phyloP scores from a whole-genome alignment of 768 basidiomycete species.

The Heimioporus sp. region DNA sequence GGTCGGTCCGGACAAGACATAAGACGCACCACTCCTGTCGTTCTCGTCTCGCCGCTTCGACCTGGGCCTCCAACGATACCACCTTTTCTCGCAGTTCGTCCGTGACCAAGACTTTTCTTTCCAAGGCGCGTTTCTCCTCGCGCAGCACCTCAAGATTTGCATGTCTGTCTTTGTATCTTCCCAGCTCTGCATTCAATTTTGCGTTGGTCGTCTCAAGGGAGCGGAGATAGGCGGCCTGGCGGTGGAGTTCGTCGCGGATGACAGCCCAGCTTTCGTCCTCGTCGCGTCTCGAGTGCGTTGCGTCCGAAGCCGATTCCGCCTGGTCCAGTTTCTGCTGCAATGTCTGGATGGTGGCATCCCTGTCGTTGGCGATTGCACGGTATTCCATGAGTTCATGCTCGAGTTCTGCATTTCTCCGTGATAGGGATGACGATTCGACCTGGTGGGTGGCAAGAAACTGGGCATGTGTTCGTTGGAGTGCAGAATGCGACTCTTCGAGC shows the following conservation, averaged over 20 bases:
- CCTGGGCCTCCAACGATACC: constrained; percentile 58
- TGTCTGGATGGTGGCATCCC: constrained; percentile 37
- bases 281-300: constrained; percentile 21
- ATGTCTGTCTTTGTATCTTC: constrained; percentile 51
- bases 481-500: constrained; percentile 53
- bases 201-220: constrained; percentile 59
- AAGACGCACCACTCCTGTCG: constrained; percentile 54
- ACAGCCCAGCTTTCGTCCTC: constrained; percentile 61
- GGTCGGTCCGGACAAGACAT: not conserved
- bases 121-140: constrained; percentile 70
- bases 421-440: constrained; percentile 48
- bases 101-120: constrained; percentile 46
- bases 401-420: constrained; percentile 44
- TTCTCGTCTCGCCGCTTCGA: constrained; percentile 58
- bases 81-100: constrained; percentile 58
- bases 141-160: constrained; percentile 64
- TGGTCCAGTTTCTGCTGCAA: constrained; percentile 52
- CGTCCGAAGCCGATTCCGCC: constrained; percentile 35
- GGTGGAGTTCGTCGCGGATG: constrained; percentile 65
- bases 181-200: constrained; percentile 52
- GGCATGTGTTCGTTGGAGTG: constrained; percentile 45
- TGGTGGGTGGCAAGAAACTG: constrained; percentile 52
- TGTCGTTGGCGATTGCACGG: constrained; percentile 41
- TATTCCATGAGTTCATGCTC: constrained; percentile 47
- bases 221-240: constrained; percentile 60